A percentile compares a stretch with the other conserved stretches of the same genome.
phyloP scores from a whole-genome alignment of 2,329 filamentous ascomycete species.

The Alternaria alternata region DNA sequence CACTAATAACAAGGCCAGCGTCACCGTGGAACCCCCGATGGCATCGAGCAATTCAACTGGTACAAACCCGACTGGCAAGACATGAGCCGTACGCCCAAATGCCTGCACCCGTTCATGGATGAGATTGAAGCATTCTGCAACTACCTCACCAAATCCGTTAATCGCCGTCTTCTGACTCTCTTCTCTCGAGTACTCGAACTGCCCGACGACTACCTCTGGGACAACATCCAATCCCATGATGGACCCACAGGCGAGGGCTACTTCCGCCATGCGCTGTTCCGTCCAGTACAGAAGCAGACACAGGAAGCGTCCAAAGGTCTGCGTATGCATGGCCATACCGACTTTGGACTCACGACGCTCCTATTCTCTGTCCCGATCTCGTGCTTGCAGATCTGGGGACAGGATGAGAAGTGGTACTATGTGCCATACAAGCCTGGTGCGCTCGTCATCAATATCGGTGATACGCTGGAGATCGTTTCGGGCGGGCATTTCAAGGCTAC shows the following conservation, averaged over 20 bases:
- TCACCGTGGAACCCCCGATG: constrained; percentile 55
- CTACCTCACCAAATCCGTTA: constrained; percentile 60
- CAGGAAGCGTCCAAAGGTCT: constrained; percentile 38
- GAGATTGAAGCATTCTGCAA: constrained; percentile 58
- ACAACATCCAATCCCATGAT: constrained; percentile 31
- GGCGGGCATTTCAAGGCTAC: constrained; percentile 60
- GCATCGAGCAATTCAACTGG: constrained; percentile 65
- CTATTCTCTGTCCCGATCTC: constrained; percentile 36
- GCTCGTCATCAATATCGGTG: constrained; percentile 35
- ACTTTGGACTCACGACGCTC: constrained; percentile 36
- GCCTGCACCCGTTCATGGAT: constrained; percentile 60
- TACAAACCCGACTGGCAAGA: constrained; percentile 59
- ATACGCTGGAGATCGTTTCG: constrained; percentile 51
- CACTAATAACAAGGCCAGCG: constrained; percentile 23
- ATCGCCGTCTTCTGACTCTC: constrained; percentile 47
- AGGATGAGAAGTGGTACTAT: constrained; percentile 36
- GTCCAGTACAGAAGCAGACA: constrained; percentile 32
- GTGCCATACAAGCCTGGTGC: constrained; percentile 37
- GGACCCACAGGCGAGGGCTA: constrained; percentile 34
- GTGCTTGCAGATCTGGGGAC: constrained; percentile 37
- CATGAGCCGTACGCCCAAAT: constrained; percentile 55
- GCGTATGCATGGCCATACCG: constrained; percentile 44
- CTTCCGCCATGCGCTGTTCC: constrained; percentile 35
- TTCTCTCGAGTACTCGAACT: constrained; percentile 36
- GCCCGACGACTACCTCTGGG: constrained; percentile 35